Evolutionary conservation across 108 stramenopile genomes (phyloP).

Genomic region (Discostella stelligeroides): DNA sequence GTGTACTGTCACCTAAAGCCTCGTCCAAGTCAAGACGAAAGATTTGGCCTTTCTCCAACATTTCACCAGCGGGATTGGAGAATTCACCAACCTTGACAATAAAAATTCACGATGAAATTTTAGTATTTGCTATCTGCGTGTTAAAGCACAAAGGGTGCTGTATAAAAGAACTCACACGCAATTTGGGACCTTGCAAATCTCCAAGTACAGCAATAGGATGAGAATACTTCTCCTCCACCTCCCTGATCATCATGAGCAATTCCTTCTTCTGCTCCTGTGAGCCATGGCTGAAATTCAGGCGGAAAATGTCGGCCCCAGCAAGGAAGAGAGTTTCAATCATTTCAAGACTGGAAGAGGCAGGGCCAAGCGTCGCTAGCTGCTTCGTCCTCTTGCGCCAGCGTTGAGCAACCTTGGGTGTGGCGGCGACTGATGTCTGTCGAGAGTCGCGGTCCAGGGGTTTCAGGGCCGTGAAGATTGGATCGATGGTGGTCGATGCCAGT

Average conservation of each 20-base stretch:
- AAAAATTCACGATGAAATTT: conserved; percentile 5
- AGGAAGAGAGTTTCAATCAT: conserved; percentile 87
- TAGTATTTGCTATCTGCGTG: not conserved
- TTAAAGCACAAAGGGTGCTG: not conserved
- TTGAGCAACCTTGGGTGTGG: conserved; percentile 46
- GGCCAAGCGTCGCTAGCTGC: conserved; percentile 86
- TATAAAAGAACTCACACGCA: conserved; percentile 30
- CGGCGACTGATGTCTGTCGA: conserved; percentile 40
- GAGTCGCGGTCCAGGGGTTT: conserved; percentile 3
- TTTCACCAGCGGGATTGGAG: conserved; percentile 59
- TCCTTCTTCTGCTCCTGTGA: conserved; percentile 80
- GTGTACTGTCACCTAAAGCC: conserved; percentile 57
- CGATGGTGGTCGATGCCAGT: conserved; percentile 19
- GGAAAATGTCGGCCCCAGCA: conserved; percentile 87
- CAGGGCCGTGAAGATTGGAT: conserved; percentile 5
- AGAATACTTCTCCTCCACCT: conserved; percentile 62
- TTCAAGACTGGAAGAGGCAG: conserved; percentile 70
- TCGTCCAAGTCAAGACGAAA: conserved; percentile 83
- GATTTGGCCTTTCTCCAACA: conserved; percentile 63
- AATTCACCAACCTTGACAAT: conserved; percentile 70
- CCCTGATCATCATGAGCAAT: conserved; percentile 59
- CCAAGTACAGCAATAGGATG: conserved; percentile 63
- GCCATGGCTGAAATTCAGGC: conserved; percentile 88
- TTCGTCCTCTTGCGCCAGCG: conserved; percentile 75
- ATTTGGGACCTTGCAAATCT: conserved; percentile 70